Conservation (phyloP, 208 protist genomes). For the Crithidia thermophila region DNA sequence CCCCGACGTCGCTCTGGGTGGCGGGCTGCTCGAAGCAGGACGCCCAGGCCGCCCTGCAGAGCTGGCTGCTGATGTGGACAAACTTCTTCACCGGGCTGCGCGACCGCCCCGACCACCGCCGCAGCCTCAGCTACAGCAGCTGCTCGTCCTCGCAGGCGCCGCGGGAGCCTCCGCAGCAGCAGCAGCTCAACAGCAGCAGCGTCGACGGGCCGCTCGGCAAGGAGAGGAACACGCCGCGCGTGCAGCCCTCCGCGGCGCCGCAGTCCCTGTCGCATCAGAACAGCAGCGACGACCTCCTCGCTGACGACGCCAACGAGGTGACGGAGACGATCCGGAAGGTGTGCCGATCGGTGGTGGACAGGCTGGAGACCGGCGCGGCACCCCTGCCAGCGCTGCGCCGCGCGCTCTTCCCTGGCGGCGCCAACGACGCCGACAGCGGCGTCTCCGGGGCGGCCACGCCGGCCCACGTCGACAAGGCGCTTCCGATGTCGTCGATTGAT, state of each 20-base stretch:
- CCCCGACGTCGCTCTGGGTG: slow-evolving; percentile 15
- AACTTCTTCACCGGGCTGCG: slow-evolving; percentile 52
- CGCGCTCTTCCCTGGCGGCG: slow-evolving; percentile 39
- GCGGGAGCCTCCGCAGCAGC: background rate
- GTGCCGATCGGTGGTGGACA: slow-evolving; percentile 38
- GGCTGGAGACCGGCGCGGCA: slow-evolving; percentile 51
- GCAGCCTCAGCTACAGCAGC: slow-evolving; percentile 33
- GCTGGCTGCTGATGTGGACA: slow-evolving; percentile 58
- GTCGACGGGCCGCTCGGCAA: slow-evolving; percentile 21
- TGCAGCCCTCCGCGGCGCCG: slow-evolving; percentile 13
- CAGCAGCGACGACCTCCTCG: slow-evolving; percentile 23
- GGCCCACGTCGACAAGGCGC: slow-evolving; percentile 19
- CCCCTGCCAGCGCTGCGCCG: slow-evolving; percentile 50
- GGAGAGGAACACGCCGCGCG: slow-evolving; percentile 30
- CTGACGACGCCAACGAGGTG: slow-evolving; percentile 33
- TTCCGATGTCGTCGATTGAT: slow-evolving; percentile 32
- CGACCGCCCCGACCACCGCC: slow-evolving; percentile 39
- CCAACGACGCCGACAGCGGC: slow-evolving; percentile 8
- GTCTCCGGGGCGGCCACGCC: slow-evolving; percentile 6
- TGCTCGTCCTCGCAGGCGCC: slow-evolving; percentile 12
- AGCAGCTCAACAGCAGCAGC: slow-evolving; percentile 10
- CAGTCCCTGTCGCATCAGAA: slow-evolving; percentile 8
- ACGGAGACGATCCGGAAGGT: slow-evolving; percentile 36
- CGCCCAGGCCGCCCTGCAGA: slow-evolving; percentile 41
- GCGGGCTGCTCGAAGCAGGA: slow-evolving; percentile 25